These are phyloP conservation scores for Aspergillus novoparasiticus DNA, from an alignment of 2,329 filamentous ascomycete species.

Conservation along the genomic window DNA sequence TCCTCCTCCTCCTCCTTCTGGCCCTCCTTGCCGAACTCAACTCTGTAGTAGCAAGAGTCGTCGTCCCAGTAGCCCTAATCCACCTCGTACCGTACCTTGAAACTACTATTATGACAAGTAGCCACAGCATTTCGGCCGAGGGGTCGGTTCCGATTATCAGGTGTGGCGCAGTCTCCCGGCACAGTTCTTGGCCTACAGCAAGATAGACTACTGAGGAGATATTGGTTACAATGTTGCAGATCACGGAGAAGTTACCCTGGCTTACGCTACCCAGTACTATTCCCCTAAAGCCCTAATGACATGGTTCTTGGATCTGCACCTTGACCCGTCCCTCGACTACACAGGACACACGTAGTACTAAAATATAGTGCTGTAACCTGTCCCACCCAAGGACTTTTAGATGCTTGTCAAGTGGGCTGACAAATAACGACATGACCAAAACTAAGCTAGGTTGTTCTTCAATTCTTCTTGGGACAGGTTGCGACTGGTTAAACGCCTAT, in stretches of 20 bases:
- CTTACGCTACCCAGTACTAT: background rate
- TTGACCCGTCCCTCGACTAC: background rate
- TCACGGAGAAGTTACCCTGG: background rate
- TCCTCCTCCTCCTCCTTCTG: background rate
- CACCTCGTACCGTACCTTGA: background rate
- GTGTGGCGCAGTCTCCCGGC: background rate
- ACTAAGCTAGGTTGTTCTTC: background rate
- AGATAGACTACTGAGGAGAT: background rate
- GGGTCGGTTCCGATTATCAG: background rate
- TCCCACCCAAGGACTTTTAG: background rate
- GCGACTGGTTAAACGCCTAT: background rate
- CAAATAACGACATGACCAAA: background rate
- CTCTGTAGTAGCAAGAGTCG: background rate
- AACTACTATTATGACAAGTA: background rate
- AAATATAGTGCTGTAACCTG: background rate
- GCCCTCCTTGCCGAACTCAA: background rate
- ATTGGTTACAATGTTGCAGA: background rate
- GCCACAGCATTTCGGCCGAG: background rate
- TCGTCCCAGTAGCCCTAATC: background rate
- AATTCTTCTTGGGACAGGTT: background rate
- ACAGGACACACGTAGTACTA: background rate
- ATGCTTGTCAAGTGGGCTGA: background rate
- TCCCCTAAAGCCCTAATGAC: background rate
- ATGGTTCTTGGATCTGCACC: background rate
- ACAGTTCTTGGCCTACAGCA: background rate